Percentiles rank a stretch among this genome's conserved stretches.
Evolutionary conservation across 352 stramenopile genomes (phyloP).

Genomic region (Plasmopara muralis): DNA sequence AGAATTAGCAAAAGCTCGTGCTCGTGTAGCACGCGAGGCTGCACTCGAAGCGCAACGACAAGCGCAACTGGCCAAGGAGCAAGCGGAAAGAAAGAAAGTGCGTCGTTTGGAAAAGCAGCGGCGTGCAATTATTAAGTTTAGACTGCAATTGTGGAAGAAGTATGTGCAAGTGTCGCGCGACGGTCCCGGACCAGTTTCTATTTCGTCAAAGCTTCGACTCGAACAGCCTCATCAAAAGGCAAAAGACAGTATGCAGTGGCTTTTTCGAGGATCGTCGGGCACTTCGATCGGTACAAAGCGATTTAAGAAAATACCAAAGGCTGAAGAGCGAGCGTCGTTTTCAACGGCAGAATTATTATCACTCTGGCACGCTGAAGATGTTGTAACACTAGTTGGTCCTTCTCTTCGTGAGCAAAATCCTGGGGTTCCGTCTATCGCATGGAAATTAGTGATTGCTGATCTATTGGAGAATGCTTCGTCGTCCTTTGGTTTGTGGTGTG

Average conservation of each 20-base stretch:
- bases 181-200: slow-evolving; percentile 28
- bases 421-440: slow-evolving; percentile 23
- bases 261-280: slow-evolving; percentile 24
- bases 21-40: slow-evolving; percentile 34
- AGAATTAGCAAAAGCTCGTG: slow-evolving; percentile 33
- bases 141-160: slow-evolving; percentile 56
- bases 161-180: slow-evolving; percentile 49
- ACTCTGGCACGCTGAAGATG: slow-evolving; percentile 32
- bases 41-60: slow-evolving; percentile 41
- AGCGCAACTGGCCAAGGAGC: slow-evolving; percentile 42
- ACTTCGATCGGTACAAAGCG: slow-evolving; percentile 22
- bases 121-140: slow-evolving; percentile 46
- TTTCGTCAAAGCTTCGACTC: slow-evolving; percentile 32
- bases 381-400: slow-evolving; percentile 24
- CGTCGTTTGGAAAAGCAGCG: slow-evolving; percentile 38
- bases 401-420: slow-evolving; percentile 21
- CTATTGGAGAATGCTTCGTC: slow-evolving; percentile 43
- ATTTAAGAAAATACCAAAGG: slow-evolving; percentile 14
- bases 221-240: slow-evolving; percentile 31
- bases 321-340: slow-evolving; percentile 4
- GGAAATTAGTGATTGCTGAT: slow-evolving; percentile 76
- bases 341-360: slow-evolving; percentile 15
- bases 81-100: slow-evolving; percentile 25
- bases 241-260: slow-evolving; percentile 40
- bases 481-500: slow-evolving; percentile 71